Conservation (phyloP, 1,284 basidiomycete genomes). For the Cerioporus squamosus region DNA sequence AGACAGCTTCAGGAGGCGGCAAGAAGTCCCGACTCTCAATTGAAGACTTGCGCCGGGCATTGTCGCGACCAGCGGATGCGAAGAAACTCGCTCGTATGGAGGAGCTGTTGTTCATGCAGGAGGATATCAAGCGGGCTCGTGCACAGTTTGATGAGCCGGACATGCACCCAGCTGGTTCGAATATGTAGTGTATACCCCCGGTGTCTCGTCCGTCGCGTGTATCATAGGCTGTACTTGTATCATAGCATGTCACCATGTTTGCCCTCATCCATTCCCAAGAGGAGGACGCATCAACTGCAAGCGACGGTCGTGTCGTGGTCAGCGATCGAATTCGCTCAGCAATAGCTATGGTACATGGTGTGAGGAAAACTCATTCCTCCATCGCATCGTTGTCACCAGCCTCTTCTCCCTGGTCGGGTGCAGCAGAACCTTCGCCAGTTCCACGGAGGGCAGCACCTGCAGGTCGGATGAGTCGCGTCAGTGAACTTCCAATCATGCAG, state of each 20-base stretch:
- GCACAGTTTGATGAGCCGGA: conserved; percentile 77
- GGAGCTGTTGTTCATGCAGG: conserved; percentile 89
- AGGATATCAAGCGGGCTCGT: conserved; percentile 88
- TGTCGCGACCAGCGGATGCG: conserved; percentile 78
- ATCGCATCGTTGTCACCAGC: conserved; percentile 56
- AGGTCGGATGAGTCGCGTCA: conserved; percentile 11
- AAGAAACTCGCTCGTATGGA: conserved; percentile 90
- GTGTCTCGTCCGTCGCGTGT: background rate
- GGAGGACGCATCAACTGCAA: too few species aligned
- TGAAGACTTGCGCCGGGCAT: conserved; percentile 77
- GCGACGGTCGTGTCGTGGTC: background rate
- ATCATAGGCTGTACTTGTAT: conserved; percentile 17
- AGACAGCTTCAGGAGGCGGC: conserved; percentile 68
- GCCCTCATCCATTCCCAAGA: too few species aligned
- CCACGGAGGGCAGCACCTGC: conserved; percentile 57
- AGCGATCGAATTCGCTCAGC: background rate
- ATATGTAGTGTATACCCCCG: conserved; percentile 28
- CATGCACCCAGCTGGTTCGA: conserved; percentile 54
- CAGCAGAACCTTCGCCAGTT: conserved; percentile 27
- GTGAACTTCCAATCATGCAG: conserved; percentile 8
- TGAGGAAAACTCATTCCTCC: conserved; percentile 52
- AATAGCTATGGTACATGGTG: background rate
- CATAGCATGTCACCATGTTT: background rate
- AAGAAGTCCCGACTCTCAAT: conserved; percentile 76
- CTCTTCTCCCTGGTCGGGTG: conserved; percentile 29